These are phyloP conservation scores for Penicillium hordei DNA, from an alignment of 2,329 filamentous ascomycete genomes.

Conservation along the genomic window DNA sequence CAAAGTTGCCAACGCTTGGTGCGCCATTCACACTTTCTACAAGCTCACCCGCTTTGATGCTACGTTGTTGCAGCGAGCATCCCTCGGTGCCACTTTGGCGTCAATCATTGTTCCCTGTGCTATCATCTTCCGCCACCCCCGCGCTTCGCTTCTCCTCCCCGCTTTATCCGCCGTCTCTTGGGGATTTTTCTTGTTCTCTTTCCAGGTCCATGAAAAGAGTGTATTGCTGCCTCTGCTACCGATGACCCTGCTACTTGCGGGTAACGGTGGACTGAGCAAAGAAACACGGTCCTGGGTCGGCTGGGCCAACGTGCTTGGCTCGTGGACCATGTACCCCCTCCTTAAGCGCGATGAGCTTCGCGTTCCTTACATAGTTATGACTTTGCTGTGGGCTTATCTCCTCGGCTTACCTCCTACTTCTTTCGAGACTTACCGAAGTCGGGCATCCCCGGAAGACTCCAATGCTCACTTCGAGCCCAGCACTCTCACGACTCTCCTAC, in stretches of 20 bases:
- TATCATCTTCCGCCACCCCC: constrained; percentile 75
- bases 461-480: constrained; percentile 49
- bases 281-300: constrained; percentile 85
- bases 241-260: constrained; percentile 83
- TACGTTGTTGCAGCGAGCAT: constrained; percentile 70
- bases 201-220: constrained; percentile 98
- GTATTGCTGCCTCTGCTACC: constrained; percentile 88
- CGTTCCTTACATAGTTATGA: constrained; percentile 81
- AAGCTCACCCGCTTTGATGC: constrained; percentile 77
- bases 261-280: constrained; percentile 72
- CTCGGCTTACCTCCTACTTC: constrained; percentile 81
- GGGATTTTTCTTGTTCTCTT: constrained; percentile 97
- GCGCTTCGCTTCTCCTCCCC: constrained; percentile 72
- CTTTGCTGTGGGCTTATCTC: constrained; percentile 86
- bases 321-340: constrained; percentile 92
- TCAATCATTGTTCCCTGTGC: constrained; percentile 77
- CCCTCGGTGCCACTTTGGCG: constrained; percentile 70
- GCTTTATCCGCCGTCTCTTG: constrained; percentile 83
- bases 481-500: constrained; percentile 67
- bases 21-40: constrained; percentile 81
- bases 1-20: constrained; percentile 99
- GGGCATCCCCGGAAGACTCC: constrained; percentile 33
- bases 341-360: constrained; percentile 79
- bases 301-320: constrained; percentile 87
- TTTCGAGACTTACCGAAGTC: constrained; percentile 64